A percentile compares a stretch with the other conserved stretches of the same genome.
Conservation (phyloP, 208 protist species). For the Leishmania turanica region DNA sequence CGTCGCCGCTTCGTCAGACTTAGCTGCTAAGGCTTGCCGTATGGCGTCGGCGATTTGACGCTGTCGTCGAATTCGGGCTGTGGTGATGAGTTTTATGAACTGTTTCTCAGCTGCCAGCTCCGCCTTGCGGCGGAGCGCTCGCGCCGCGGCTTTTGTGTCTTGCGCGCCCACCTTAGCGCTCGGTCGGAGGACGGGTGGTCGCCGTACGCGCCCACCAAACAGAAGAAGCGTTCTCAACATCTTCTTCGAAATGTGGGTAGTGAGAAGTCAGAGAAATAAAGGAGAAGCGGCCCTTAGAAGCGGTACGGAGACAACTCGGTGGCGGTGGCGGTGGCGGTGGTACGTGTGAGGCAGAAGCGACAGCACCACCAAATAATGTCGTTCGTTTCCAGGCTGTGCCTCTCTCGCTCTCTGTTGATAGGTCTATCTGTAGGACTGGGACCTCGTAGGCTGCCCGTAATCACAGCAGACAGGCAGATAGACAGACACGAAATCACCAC, state of each 20-base stretch:
- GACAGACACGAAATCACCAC: not conserved
- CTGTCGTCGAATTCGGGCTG: constrained; percentile 5
- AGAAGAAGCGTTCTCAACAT: constrained; percentile 3
- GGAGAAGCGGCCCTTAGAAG: not conserved
- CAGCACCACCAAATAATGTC: not conserved
- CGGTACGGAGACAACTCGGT: not conserved
- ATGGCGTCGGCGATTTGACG: constrained; percentile 7
- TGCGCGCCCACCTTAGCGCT: not conserved
- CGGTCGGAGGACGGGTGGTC: not conserved
- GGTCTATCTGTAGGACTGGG: not conserved
- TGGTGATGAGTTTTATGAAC: constrained; percentile 9
- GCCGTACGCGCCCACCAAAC: constrained; percentile 5
- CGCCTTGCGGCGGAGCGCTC: not conserved
- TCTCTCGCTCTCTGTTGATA: not conserved
- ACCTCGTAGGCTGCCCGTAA: not conserved
- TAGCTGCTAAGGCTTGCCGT: not conserved
- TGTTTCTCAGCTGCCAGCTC: constrained; percentile 10
- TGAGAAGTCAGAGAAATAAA: not conserved
- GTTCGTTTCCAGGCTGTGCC: not conserved
- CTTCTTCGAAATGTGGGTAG: not conserved
- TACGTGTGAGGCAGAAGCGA: not conserved
- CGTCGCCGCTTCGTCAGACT: not conserved
- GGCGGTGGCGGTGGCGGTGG: not conserved
- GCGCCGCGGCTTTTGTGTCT: not conserved
- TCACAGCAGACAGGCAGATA: not conserved